Base-by-base conservation (phyloP, 2,329 filamentous ascomycete species). In the Pestalotiopsis fici region DNA sequence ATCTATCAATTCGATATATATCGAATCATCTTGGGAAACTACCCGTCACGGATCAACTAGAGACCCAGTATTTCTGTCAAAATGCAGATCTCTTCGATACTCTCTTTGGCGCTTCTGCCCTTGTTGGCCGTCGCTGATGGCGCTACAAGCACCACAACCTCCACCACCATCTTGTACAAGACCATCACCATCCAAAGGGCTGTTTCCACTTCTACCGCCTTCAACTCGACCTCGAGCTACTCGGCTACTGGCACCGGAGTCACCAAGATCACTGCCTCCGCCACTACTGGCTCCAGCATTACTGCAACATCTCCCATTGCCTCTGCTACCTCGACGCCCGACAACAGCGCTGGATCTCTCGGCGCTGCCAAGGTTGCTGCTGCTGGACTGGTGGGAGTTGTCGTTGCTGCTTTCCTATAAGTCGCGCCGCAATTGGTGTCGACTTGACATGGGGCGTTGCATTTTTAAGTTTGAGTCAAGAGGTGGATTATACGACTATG, bases 401-500 rank as follows among this genome's bases (percentile, higher is more conserved):
- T 85, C n/a, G 80, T 80, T 59, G 82, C 82, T 18, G 84, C 81
- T n/a, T 70, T 89, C 67, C 77, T 89, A 75, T 89, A 86, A 82
- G 67, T 54, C 64, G 69, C 65, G 65, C 68, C 65, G 28, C 37
- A 23, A 35, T 35, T 70, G 54, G 65, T 67, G 64, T 64, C 66
- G 66, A 66, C 27, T 37, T 27, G 27, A 69, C 59, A 43, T 43
- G 65, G 63, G 63, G 50, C 31, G 25, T n/a, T 21, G 18, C 43
- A n/a, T 63, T 54, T 62, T 23, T n/a, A 55, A 63, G 25, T 23
- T 35, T 23, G 25, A 35, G 27, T 61, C 35, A 35, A 43, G 54
- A 31, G 50, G 35, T 35, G 47, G 50, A 57, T 23, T 21, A 50
- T 23, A n/a, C 43, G 43, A 64, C 65, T 62, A 60, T 27, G 21